Base-by-base conservation (phyloP, 1,139 yeast species). In the Suhomyces bokatorum region DNA sequence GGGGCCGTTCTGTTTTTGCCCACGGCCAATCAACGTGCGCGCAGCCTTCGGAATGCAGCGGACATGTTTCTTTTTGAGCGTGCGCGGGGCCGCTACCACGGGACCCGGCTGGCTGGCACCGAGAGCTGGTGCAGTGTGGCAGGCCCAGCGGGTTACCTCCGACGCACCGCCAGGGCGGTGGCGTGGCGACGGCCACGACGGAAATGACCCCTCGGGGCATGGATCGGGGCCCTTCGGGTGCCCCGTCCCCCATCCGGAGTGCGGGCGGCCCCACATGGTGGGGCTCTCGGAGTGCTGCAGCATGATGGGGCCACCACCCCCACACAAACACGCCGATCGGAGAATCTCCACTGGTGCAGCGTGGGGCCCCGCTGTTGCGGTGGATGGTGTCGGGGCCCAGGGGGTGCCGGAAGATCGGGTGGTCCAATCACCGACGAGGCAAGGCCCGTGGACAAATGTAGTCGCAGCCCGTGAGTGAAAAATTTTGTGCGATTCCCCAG, bases 401-500 rank as follows among this genome's bases (percentile, higher is more conserved):
- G 29, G 29, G 29, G 29, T 26, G 29, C 29, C 24, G 24, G 24
- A 6, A 20, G 24, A 20, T 20, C 24, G 24, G 16, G 36, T 13
- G 36, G 24, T n/a, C 39, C 43, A 35, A 35, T 35, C 43, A 35
- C 17, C 26, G 39, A 10, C 32, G 34, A 16, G 29, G 37, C 17
- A 29, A 28, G 17, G 35, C 33, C 24, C 27, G 40, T 26, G 42
- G 36, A n/a, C 11, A n/a, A 24, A 30, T 4, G 8, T 20, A 20
- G 24, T 20, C 24, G 24, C 24, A 20, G 9, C 24, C 24, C 24
- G 24, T 20, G 24, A 20, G 24, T 30, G 35, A 33, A 35, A 38
- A 31, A 15, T 35, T 43, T 39, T 43, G 43, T 35, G 27, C 28
- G 33, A 44, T 52, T 52, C 57, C 57, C 57, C 57, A 54, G 57